phyloP scores from a whole-genome alignment of 768 basidiomycete genomes.

The Russula sp. region DNA sequence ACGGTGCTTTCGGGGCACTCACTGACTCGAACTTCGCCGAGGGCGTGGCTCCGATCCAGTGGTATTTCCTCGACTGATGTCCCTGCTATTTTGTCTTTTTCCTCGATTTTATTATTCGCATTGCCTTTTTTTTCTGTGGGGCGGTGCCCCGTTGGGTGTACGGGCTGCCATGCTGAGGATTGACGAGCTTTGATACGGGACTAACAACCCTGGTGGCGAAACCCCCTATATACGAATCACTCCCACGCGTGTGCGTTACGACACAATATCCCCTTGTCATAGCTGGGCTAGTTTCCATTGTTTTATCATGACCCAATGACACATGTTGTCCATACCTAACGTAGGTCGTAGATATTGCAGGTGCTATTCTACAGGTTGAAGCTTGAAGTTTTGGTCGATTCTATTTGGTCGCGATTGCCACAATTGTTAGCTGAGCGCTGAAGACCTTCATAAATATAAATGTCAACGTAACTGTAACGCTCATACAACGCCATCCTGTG shows the following conservation, averaged over 20 bases:
- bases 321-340: slow-evolving; percentile 1
- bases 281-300: slow-evolving; percentile 21
- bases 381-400: background rate
- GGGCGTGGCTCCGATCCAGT: too few relatives aligned
- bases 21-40: too few relatives aligned
- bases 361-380: background rate
- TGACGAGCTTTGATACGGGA: slow-evolving; percentile 38
- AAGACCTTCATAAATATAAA: background rate
- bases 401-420: background rate
- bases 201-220: slow-evolving; percentile 47
- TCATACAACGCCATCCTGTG: background rate
- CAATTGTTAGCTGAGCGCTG: background rate
- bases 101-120: slow-evolving; percentile 24
- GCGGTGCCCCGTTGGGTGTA: slow-evolving; percentile 26
- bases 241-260: slow-evolving; percentile 31
- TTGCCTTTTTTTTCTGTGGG: slow-evolving; percentile 18
- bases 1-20: slow-evolving; percentile 52
- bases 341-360: slow-evolving; percentile 8
- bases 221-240: slow-evolving; percentile 33
- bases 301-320: background rate
- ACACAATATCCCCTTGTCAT: slow-evolving; percentile 25
- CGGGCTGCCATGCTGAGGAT: slow-evolving; percentile 29
- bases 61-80: too few relatives aligned
- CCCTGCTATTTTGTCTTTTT: slow-evolving; percentile 8
- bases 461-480: background rate